Base-by-base conservation (phyloP, 2,329 filamentous ascomycete genomes). In the Pseudogymnoascus sp. region DNA sequence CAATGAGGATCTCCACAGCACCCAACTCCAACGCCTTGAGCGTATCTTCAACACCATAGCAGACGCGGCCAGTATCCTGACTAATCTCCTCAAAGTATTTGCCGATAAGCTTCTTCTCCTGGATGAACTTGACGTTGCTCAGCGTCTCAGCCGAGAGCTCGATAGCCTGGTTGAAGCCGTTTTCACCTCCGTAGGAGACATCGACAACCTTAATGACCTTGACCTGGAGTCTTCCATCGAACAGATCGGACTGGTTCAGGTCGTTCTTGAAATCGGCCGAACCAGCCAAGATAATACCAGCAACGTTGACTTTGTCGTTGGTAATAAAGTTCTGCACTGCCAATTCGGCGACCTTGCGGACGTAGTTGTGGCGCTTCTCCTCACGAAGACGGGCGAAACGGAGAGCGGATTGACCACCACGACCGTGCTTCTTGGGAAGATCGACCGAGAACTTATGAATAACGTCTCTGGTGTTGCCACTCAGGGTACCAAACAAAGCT, bases 141-240 rank as follows among this genome's bases (percentile, higher is more conserved):
- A 99, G 85, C 7, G 95, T 99, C 82, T 99, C 96, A 7, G 92
- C 86, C 26, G 95, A 89, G 72, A 99, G 79, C 75, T 99, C 95
- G 68, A 99, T 99, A 65, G 95, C 95, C 80, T 99, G 96, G 82
- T 99, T 99, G 85, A 99, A 99, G 56, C 95, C 95, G 82, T 97
- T 97, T 80, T 99, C 96, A 70, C 95, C 95, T 76, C 95, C 95
- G 73, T 99, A 99, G 13, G 93, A 97, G 50, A 99, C 96, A 76
- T 99, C 95, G 37, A 99, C 96, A 50, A 99, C 90, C 81, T 99
- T 99, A 84, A 99, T 97, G 73, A 99, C 95, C 83, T 99, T 99
- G 75, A 86, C 80, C 72, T 90, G 87, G 63, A 99, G 84, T 77
- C 95, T 93, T 73, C 88, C 84, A 77, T 99, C 95, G 77, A 99